These are phyloP conservation scores for Haplosporangium sp. DNA, from an alignment of 371 early-diverging fungal species.

Conservation along the genomic window DNA sequence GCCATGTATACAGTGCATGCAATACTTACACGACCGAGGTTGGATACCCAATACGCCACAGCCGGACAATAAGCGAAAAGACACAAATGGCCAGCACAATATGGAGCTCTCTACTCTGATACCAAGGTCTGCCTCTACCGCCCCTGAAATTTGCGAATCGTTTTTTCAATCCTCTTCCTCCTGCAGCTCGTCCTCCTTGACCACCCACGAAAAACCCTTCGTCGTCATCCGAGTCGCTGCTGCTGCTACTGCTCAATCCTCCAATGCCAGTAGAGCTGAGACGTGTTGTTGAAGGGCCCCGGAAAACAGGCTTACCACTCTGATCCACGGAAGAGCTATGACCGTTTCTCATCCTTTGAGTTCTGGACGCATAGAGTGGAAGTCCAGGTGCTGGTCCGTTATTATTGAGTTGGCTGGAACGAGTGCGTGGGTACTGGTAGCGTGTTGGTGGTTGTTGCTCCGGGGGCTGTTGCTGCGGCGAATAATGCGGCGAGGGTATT, in stretches of 20 bases:
- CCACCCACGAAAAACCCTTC: conserved; percentile 37
- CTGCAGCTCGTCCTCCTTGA: conserved; percentile 9
- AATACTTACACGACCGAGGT: conserved; percentile 34
- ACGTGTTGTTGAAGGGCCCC: conserved; percentile 32
- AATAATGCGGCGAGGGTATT: conserved; percentile 18
- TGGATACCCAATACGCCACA: conserved; percentile 48
- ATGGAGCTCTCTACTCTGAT: conserved; percentile 31
- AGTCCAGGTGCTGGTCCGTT: conserved; percentile 21
- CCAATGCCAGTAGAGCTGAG: conserved; percentile 31
- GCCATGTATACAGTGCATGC: neutral
- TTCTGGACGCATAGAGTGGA: conserved; percentile 47
- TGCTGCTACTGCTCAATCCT: conserved; percentile 22
- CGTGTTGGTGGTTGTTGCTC: conserved; percentile 37
- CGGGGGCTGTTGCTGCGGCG: conserved; percentile 25
- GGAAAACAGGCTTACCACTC: conserved; percentile 36
- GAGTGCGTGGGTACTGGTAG: conserved; percentile 56
- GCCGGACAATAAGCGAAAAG: conserved; percentile 37
- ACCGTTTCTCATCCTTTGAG: conserved; percentile 48
- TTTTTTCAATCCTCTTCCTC: conserved; percentile 17
- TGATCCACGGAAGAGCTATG: conserved; percentile 42
- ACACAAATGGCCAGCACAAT: conserved; percentile 30
- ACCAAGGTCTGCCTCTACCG: conserved; percentile 45
- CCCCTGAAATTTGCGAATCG: conserved; percentile 32
- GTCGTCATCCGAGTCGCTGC: conserved; percentile 40
- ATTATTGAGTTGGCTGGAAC: conserved; percentile 32